phyloP scores from a whole-genome alignment of 305 asterid genomes.

The Lippia alba region DNA sequence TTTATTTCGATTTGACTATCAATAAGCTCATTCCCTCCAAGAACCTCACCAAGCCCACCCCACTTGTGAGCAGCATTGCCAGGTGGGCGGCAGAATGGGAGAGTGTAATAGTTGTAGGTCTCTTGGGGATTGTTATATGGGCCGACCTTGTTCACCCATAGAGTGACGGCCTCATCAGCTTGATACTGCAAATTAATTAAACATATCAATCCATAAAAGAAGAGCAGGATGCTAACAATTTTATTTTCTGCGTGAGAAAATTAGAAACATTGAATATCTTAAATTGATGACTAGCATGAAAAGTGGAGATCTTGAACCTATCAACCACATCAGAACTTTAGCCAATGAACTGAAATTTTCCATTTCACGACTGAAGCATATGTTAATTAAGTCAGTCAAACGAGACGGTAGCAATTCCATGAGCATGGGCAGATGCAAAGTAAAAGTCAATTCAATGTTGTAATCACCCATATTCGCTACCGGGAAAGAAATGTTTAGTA shows the following conservation, averaged over 20 bases:
- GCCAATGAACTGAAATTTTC: not conserved
- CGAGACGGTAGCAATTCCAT: not conserved
- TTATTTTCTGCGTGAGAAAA: conserved; percentile 1
- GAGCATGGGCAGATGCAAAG: not conserved
- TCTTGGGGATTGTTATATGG: conserved; percentile 95
- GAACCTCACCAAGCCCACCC: conserved; percentile 90
- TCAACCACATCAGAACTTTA: not conserved
- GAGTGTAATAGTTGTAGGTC: conserved; percentile 83
- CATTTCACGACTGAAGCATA: not conserved
- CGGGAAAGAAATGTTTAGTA: conserved; percentile 9
- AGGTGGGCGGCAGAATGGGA: conserved; percentile 75
- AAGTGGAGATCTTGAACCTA: not conserved
- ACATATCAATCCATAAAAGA: conserved; percentile 19
- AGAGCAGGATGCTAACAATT: conserved; percentile 14
- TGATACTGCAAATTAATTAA: conserved; percentile 69
- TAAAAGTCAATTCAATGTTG: not conserved
- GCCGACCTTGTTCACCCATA: conserved; percentile 91
- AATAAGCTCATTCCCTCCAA: conserved; percentile 82
- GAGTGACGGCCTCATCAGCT: conserved; percentile 62
- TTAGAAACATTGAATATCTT: conserved; percentile 17
- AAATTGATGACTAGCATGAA: conserved; percentile 19
- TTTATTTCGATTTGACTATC: conserved; percentile 86
- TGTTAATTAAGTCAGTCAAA: conserved; percentile 2
- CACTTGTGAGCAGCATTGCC: conserved; percentile 73
- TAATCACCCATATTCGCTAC: not conserved